Base-by-base conservation (phyloP, 192 early-diverging fungal genomes). In the Polychytrium aggregatum region DNA sequence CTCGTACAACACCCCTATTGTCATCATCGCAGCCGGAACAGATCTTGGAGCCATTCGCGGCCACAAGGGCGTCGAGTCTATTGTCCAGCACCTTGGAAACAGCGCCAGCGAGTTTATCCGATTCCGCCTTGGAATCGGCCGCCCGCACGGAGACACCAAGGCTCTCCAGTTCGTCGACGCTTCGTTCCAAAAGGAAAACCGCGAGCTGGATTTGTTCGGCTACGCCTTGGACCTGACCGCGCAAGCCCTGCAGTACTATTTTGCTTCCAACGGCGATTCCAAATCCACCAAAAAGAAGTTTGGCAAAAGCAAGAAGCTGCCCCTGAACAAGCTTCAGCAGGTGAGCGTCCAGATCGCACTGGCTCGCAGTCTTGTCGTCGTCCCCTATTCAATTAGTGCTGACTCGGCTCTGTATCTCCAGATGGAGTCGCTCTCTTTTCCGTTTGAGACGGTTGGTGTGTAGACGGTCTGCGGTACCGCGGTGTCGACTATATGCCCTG, bases 181-280 rank as follows among this genome's bases (percentile, higher is more conserved):
- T 17, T 42, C 38, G 9, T 74, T 81, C 37, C 35, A 52, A 24
- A 65, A 57, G 24, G 77, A 68, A 13, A 59, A 64, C 38, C 58
- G 70, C 10, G 78, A 81, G 46, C 72, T 81, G 71, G 77, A 81
- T 59, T 56, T 77, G 11, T 62, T 81, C 40, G 73, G 71, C 0
- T 67, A 64, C 37, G 43, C 75, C 17, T 56, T 81, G 54, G 51
- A 63, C 21, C 52, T 70, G 27, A 69, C 73, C 1, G 68, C 70
- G 16, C 62, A 70, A 27, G 78, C 78, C 9, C 38, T 81, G 11
- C 54, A 71, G 18, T 62, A 77, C 37, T n/a, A n/a, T n/a, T 81
- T 73, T 49, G 64, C 64, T 4, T 59, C 62, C 33, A 64, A 66
- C 8, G 58, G 63, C 33, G 74, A 81, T 50, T 37, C 76, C 17